Evolutionary conservation across 108 stramenopile genomes (phyloP), one percentile per base, ranked within the genome.

Genomic region (Conticribra guillardii): DNA sequence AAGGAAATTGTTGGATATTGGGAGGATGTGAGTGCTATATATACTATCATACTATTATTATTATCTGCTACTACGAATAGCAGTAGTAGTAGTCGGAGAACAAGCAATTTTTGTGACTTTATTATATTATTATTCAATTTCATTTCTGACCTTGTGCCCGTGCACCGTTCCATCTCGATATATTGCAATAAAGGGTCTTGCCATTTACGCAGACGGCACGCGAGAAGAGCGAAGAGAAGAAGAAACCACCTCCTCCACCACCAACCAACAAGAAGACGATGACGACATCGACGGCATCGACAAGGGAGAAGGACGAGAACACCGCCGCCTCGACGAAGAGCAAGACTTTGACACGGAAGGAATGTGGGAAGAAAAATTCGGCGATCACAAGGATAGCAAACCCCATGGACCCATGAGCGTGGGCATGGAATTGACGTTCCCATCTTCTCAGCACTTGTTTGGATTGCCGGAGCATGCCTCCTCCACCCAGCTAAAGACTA

Each of bases 401-500:
- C 95, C 94, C 0, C 56, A 90, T 67, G 99, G 99, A 8, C 96
- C 96, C 23, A 97, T 87, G 82, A 92, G 91, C 55, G 96, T 99
- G 23, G 99, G 99, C 4, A 80, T 96, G 58, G 98, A 99, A 78
- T 71, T 99, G 31, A 60, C 60, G 19, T 99, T 99, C 76, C 96
- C 96, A 41, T 32, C 67, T 5, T 91, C 90, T 19, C 71, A 46
- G 7, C 84, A 92, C 70, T 61, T 98, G 18, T 99, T 90, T 80
- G 99, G 99, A 60, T 76, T 99, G 54, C 98, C 99, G 19, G 98
- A 99, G 70, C 99, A 99, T 85, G 97, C 99, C 19, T 84, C 95
- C 5, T 79, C 90, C 7, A 85, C 97, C 22, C 64, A 83, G 22
- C 83, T 99, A 24, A 90, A 95, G 70, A 79, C 86, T 9, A 99